Percentiles rank a stretch among this genome's conserved stretches.
phyloP scores from a whole-genome alignment of 805 yeast genomes.

The Clavispora asparagi region DNA sequence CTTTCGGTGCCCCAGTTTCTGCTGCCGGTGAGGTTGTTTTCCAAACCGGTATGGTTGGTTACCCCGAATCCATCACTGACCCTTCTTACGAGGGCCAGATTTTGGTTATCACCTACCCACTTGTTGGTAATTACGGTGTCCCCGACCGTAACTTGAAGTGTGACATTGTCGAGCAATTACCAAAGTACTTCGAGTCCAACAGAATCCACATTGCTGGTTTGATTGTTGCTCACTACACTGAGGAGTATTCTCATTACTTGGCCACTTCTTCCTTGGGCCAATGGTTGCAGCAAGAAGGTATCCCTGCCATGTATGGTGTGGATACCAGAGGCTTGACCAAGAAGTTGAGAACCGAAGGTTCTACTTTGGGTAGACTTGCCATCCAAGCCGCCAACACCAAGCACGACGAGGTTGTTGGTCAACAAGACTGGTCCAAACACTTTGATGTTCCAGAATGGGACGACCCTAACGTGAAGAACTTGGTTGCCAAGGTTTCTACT shows the following conservation, averaged over 20 bases:
- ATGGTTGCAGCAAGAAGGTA: slow-evolving; percentile 87
- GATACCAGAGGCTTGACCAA: slow-evolving; percentile 96
- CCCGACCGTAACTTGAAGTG: slow-evolving; percentile 78
- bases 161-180: slow-evolving; percentile 68
- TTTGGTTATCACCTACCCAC: slow-evolving; percentile 90
- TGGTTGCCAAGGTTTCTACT: slow-evolving; percentile 87
- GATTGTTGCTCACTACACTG: slow-evolving; percentile 95
- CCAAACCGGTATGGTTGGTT: slow-evolving; percentile 99
- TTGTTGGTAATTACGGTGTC: slow-evolving; percentile 98
- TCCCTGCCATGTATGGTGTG: slow-evolving; percentile 97
- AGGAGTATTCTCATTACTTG: slow-evolving; percentile 88
- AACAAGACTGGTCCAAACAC: slow-evolving; percentile 49
- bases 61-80: slow-evolving; percentile 96
- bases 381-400: slow-evolving; percentile 42
- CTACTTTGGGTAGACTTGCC: slow-evolving; percentile 85
- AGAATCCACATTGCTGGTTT: slow-evolving; percentile 95
- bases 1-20: slow-evolving; percentile 88
- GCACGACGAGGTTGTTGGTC: slow-evolving; percentile 26
- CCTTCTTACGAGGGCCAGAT: slow-evolving; percentile 98
- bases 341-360: slow-evolving; percentile 86
- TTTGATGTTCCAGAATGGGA: slow-evolving; percentile 82
- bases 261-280: slow-evolving; percentile 89
- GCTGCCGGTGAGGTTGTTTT: slow-evolving; percentile 97
- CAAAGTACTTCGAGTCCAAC: slow-evolving; percentile 89
- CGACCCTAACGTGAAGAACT: slow-evolving; percentile 87